Percentiles rank a stretch among this genome's conserved stretches.
phyloP scores from a whole-genome alignment of 2,329 filamentous ascomycete genomes.

The Fusarium xyrophilum region DNA sequence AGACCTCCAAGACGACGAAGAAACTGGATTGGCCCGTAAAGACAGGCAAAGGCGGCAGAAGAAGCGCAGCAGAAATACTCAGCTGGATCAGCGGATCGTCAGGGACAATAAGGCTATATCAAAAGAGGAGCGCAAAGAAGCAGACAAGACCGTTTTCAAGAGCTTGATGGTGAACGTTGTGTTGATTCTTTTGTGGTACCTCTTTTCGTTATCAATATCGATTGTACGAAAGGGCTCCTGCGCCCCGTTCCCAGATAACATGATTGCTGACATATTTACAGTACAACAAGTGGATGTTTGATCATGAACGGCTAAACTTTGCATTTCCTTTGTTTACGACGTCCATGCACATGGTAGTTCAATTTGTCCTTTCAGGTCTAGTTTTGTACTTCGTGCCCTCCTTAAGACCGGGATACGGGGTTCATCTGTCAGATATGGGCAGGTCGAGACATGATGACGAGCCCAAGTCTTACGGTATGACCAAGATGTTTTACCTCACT shows the following conservation, averaged over 20 bases:
- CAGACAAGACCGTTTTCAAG: constrained; percentile 75
- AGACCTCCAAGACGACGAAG: constrained; percentile 83
- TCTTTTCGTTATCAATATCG: constrained; percentile 92
- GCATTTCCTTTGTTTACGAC: constrained; percentile 95
- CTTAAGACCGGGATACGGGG: constrained; percentile 69
- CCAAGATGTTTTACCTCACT: constrained; percentile 88
- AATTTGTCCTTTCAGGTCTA: constrained; percentile 79
- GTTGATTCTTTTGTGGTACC: constrained; percentile 86
- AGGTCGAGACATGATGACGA: constrained; percentile 61
- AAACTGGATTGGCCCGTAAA: constrained; percentile 80
- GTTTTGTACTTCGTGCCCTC: constrained; percentile 85
- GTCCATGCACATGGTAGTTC: constrained; percentile 92
- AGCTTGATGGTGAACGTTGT: constrained; percentile 75
- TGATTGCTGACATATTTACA: constrained; percentile 48
- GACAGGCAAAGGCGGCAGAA: constrained; percentile 73
- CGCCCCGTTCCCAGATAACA: neutral
- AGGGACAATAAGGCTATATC: constrained; percentile 63
- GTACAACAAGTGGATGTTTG: constrained; percentile 99
- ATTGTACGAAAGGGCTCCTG: constrained; percentile 65
- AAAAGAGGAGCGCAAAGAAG: constrained; percentile 76
- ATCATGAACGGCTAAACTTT: constrained; percentile 82
- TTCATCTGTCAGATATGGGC: constrained; percentile 56
- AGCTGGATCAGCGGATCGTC: constrained; percentile 73
- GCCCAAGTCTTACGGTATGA: constrained; percentile 72
- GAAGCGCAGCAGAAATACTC: constrained; percentile 70